Evolutionary conservation across 2,329 filamentous ascomycete genomes (phyloP), one percentile per base, ranked within the genome.

Genomic region (Hymenoscyphus fraxineus): DNA sequence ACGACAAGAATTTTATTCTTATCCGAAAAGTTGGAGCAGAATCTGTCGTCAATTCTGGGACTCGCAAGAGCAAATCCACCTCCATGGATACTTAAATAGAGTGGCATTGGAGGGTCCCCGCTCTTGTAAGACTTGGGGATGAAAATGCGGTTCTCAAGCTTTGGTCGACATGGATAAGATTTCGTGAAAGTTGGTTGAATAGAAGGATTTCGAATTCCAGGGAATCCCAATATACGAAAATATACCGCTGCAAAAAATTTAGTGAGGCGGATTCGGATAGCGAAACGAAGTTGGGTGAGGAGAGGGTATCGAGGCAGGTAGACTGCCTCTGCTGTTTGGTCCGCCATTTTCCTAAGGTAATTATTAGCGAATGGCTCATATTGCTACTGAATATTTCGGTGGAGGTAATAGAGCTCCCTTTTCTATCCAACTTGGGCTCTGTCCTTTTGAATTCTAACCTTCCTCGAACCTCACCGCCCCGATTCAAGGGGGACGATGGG

Each of bases 51-150:
- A 57, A 78, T 71, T 32, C 71, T 62, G 0, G 81, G 78, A 13
- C 75, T 70, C 71, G 79, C 78, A 47, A 84, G 22, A 16, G 77
- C 77, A 71, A 83, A 84, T 40, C 81, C 82, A 60, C 83, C 82
- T 62, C 83, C 83, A 68, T 85, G 83, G 67, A 84, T 78, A 63
- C 80, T 78, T 51, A 85, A 73, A 60, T 83, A 76, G 1, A 80
- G 75, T 0, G 82, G 81, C 6, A 71, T 61, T 9, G 59, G 61
- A 6, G 55, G 57, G 62, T 69, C 67, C 16, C 64, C 68, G 32
- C 61, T 62, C 47, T 71, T 70, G 9, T 67, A 69, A 12, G 63
- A 66, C 41, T 66, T 66, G 9, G 70, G 70, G 58, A 78, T 76
- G 74, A 81, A 82, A 65, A 82, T 72, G 4, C 75, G 73, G 27